A percentile compares a stretch with the other conserved stretches of the same genome.
phyloP scores from a whole-genome alignment of 345 rosid species.

The Acer campestre region DNA sequence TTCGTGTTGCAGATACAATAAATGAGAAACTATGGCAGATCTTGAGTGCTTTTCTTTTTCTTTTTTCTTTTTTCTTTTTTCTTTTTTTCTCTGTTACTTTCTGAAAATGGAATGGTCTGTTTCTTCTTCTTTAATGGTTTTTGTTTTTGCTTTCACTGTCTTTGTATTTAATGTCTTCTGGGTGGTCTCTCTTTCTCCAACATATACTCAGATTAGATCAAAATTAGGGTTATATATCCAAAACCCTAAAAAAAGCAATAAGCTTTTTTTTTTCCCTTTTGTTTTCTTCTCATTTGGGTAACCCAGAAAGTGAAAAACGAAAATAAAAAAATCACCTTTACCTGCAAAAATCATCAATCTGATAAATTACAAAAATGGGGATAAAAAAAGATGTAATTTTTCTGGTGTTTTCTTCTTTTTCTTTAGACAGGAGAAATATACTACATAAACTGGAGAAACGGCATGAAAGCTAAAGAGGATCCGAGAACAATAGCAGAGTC shows the following conservation, averaged over 20 bases:
- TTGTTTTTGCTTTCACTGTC: constrained; percentile 31
- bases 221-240: constrained; percentile 20
- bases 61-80: constrained; percentile 8
- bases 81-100: constrained; percentile 25
- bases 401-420: background rate
- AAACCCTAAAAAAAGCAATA: constrained; percentile 34
- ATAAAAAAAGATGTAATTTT: too few species aligned
- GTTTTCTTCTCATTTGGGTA: background rate
- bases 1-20: constrained; percentile 46
- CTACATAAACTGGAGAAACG: constrained; percentile 78
- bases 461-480: constrained; percentile 70
- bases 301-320: background rate
- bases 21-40: constrained; percentile 59
- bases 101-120: constrained; percentile 4
- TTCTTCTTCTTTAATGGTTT: constrained; percentile 30
- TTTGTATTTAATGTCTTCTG: constrained; percentile 34
- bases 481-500: constrained; percentile 48
- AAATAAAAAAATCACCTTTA: background rate
- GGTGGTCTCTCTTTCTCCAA: constrained; percentile 20
- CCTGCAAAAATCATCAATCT: background rate
- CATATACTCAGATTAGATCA: constrained; percentile 17
- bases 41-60: constrained; percentile 31
- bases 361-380: background rate
- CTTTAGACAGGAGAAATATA: constrained; percentile 82
- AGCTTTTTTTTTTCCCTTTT: background rate